Evolutionary conservation across 371 early-diverging fungal species (phyloP), one percentile per base, ranked within the genome.

Genomic region (Umbelopsis sp.): DNA sequence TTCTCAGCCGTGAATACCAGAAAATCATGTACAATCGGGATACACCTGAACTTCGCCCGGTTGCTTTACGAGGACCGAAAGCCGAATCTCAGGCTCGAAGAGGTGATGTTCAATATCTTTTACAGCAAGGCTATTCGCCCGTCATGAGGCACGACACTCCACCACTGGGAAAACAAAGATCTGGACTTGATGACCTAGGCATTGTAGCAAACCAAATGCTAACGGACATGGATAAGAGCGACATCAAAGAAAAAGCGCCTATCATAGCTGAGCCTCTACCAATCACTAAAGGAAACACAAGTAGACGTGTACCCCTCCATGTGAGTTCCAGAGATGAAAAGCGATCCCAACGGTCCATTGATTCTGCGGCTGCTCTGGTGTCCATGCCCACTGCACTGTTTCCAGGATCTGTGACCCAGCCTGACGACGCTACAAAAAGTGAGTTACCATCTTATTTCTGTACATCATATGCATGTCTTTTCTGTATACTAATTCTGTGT

Each of bases 281-380:
- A 32, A 35, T 35, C 37, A 35, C 29, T 50, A 38, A 65, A 32
- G 65, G 70, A 0, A n/a, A 32, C 14, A 29, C 57, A 35, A 57
- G 57, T 18, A 57, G 14, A 35, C 57, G 57, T 4, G 14, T 29
- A 5, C 16, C 29, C 29, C 12, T 5, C 1, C 12, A 11, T 11
- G 38, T 51, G 3, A 44, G 29, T 2, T 29, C 22, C 5, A 24
- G 71, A 24, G 72, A 73, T 45, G 73, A 73, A 50, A 68, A 73
- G 44, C 29, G 77, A 65, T 83, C 84, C 1, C 79, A 83, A 46
- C 70, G 84, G 35, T 83, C 84, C 7, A 83, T 83, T 63, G 84
- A 83, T 66, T 77, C 78, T n/a, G 84, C 84, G 11, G 78, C 76
- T 25, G 73, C 80, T 24, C 50, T 83, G 37, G 35, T 83, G 24